Evolutionary conservation across 1,284 basidiomycete species (phyloP).

Genomic region (Golubevia pallescens): DNA sequence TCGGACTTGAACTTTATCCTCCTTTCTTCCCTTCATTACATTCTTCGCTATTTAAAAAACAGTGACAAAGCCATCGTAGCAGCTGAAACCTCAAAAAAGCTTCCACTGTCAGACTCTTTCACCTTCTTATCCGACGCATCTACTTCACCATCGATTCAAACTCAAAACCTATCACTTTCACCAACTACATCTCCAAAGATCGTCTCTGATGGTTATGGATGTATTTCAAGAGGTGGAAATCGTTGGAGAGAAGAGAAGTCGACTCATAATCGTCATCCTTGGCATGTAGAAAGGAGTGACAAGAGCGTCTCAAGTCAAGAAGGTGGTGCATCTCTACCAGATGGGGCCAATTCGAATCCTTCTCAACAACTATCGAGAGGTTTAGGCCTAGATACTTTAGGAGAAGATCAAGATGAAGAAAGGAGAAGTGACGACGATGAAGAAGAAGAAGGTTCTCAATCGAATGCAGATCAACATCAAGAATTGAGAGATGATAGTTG

Average conservation of each 20-base stretch:
- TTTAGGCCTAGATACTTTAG: neutral
- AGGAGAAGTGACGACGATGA: neutral
- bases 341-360: neutral
- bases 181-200: too few species aligned
- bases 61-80: too few species aligned
- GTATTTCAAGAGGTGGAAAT: neutral
- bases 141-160: too few species aligned
- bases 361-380: neutral
- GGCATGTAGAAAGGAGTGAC: neutral
- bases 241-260: neutral
- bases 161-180: too few species aligned
- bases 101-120: too few species aligned
- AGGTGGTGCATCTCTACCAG: neutral
- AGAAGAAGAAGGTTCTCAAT: neutral
- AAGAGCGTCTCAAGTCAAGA: neutral
- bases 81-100: too few species aligned
- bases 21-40: too few species aligned
- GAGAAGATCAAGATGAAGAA: neutral
- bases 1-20: too few species aligned
- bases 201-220: too few species aligned
- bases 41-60: too few species aligned
- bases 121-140: too few species aligned
- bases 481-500: neutral
- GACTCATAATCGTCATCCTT: neutral
- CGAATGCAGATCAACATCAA: too few species aligned